Conservation (phyloP, 345 rosid species). For the Populus alba region DNA sequence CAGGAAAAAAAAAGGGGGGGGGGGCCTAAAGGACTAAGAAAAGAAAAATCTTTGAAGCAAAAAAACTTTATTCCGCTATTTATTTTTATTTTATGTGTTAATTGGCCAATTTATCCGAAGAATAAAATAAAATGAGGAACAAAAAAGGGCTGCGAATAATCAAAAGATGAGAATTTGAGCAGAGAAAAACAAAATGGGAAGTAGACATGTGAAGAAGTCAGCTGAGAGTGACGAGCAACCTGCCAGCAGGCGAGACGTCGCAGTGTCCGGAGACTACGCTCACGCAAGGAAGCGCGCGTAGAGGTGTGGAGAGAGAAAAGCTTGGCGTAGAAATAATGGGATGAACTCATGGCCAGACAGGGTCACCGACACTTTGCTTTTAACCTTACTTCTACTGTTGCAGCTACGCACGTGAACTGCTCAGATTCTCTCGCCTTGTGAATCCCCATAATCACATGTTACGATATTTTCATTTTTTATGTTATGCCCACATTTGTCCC, state of each 20-base stretch:
- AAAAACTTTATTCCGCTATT: too few relatives aligned
- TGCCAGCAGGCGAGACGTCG: constrained; percentile 42
- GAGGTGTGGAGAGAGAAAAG: not conserved
- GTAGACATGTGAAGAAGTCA: not conserved
- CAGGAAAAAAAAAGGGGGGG: too few relatives aligned
- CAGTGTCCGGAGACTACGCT: constrained; percentile 6
- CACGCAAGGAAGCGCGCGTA: constrained; percentile 9
- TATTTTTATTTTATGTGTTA: too few relatives aligned
- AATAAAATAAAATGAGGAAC: not conserved
- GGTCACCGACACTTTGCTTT: constrained; percentile 30
- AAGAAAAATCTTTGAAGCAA: too few relatives aligned
- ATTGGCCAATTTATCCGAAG: too few relatives aligned
- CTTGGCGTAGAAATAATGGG: constrained; percentile 34
- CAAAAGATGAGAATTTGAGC: not conserved
- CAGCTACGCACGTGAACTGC: not conserved
- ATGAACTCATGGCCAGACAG: not conserved
- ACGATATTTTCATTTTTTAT: too few relatives aligned
- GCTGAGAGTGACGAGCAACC: constrained; percentile 43
- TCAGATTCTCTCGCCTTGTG: not conserved
- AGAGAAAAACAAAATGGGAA: not conserved
- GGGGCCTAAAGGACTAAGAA: too few relatives aligned
- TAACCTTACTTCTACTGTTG: too few relatives aligned
- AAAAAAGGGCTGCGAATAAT: not conserved
- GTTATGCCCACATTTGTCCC: too few relatives aligned
- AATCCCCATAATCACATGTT: not conserved